Percentiles rank a stretch among this genome's conserved stretches.
phyloP scores from a whole-genome alignment of 192 early-diverging fungal species.

The Coemansia sp. region DNA sequence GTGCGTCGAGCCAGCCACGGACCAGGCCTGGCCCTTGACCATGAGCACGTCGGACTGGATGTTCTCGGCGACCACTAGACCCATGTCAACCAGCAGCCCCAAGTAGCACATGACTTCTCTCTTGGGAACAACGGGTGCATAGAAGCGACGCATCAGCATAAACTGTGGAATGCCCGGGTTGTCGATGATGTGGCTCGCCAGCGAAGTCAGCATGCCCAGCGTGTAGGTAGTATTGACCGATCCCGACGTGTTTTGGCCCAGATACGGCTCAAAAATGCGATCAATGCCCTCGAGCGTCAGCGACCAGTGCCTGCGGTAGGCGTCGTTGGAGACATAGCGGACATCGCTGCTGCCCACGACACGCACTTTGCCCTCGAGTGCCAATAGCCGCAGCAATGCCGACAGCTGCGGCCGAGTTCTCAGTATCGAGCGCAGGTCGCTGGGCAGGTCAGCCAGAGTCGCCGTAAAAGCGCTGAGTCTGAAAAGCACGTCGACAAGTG shows the following conservation, averaged over 20 bases:
- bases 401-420: not conserved
- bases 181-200: slow-evolving; percentile 26
- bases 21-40: not conserved
- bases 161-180: slow-evolving; percentile 37
- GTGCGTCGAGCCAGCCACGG: slow-evolving; percentile 13
- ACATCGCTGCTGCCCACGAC: slow-evolving; percentile 34
- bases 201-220: slow-evolving; percentile 15
- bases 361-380: slow-evolving; percentile 3
- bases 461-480: not conserved
- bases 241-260: slow-evolving; percentile 38
- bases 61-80: slow-evolving; percentile 14
- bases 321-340: slow-evolving; percentile 27
- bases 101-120: slow-evolving; percentile 29
- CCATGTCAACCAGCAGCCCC: slow-evolving; percentile 17
- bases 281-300: not conserved
- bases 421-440: not conserved
- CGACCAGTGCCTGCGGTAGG: slow-evolving; percentile 28
- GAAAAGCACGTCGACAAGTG: slow-evolving; percentile 7
- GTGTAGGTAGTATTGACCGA: slow-evolving; percentile 17
- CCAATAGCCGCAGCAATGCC: slow-evolving; percentile 8
- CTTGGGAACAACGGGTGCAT: slow-evolving; percentile 30
- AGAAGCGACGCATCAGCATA: slow-evolving; percentile 32
- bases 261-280: slow-evolving; percentile 15
- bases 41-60: not conserved
- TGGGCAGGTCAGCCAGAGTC: not conserved